phyloP scores from a whole-genome alignment of 208 protist genomes.

The Histomonas meleagridis region DNA sequence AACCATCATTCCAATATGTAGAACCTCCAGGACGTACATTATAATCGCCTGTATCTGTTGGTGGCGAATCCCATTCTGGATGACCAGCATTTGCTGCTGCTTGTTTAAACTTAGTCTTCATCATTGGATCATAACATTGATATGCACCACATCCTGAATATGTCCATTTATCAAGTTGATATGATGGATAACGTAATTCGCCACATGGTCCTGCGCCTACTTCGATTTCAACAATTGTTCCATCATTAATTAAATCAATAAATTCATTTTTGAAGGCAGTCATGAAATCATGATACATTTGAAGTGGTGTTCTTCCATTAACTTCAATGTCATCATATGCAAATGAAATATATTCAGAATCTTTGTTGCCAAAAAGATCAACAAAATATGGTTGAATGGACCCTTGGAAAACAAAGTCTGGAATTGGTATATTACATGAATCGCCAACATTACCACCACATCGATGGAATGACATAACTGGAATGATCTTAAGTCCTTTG shows the following conservation, averaged over 20 bases:
- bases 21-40: neutral
- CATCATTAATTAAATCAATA: neutral
- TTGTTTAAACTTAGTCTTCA: neutral
- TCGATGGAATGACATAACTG: constrained; percentile 45
- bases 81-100: neutral
- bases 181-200: constrained; percentile 60
- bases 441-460: constrained; percentile 66
- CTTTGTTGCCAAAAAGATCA: constrained; percentile 46
- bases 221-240: neutral
- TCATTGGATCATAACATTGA: neutral
- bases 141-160: constrained; percentile 52
- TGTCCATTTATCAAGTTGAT: constrained; percentile 51
- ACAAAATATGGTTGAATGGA: constrained; percentile 50
- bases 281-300: constrained; percentile 60
- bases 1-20: neutral
- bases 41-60: neutral
- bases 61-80: neutral
- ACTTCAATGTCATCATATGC: constrained; percentile 50
- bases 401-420: constrained; percentile 51
- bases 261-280: constrained; percentile 41
- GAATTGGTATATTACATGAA: constrained; percentile 54
- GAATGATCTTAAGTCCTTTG: neutral
- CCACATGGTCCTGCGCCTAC: constrained; percentile 43
- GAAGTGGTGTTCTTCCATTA: constrained; percentile 53
- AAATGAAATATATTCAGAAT: constrained; percentile 59